Evolutionary conservation across 179 eudicot species (phyloP).

Genomic region (Corrigiola litoralis): DNA sequence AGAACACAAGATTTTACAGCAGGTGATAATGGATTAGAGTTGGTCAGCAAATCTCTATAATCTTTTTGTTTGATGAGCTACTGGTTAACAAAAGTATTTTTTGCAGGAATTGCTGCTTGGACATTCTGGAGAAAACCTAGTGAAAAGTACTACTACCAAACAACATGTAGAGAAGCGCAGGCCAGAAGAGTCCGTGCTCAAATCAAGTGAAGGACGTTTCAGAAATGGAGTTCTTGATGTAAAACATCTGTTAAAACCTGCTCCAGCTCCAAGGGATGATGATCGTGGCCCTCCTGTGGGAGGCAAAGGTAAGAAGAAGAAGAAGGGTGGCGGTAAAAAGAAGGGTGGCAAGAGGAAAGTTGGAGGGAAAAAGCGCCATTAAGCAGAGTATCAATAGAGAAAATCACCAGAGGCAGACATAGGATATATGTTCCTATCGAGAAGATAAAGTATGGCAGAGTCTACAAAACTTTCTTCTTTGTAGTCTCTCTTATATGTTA

Average conservation of each 20-base stretch:
- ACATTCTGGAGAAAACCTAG: conserved; percentile 41
- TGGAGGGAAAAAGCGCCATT: conserved; percentile 50
- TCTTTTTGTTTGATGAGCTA: not conserved
- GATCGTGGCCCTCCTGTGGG: conserved; percentile 20
- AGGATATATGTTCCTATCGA: too few relatives aligned
- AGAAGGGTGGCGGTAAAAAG: conserved; percentile 44
- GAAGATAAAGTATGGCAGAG: too few relatives aligned
- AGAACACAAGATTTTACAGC: conserved; percentile 56
- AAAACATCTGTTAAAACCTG: conserved; percentile 42
- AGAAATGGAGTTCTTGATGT: conserved; percentile 79
- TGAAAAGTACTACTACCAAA: conserved; percentile 32
- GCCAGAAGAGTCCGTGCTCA: conserved; percentile 54
- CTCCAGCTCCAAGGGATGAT: conserved; percentile 29
- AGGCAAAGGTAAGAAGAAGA: conserved; percentile 44
- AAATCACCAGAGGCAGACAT: not conserved
- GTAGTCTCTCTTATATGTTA: too few relatives aligned
- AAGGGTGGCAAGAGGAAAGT: conserved; percentile 59
- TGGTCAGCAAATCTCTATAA: not conserved
- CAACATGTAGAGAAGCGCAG: conserved; percentile 40
- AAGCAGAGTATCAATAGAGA: not conserved
- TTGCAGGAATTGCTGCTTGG: conserved; percentile 47
- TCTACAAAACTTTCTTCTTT: too few relatives aligned
- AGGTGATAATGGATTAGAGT: conserved; percentile 36
- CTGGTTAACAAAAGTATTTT: conserved; percentile 1
- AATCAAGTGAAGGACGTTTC: conserved; percentile 67